Conservation (phyloP, 2,329 filamentous ascomycete species). For the Epichloe typhina region DNA sequence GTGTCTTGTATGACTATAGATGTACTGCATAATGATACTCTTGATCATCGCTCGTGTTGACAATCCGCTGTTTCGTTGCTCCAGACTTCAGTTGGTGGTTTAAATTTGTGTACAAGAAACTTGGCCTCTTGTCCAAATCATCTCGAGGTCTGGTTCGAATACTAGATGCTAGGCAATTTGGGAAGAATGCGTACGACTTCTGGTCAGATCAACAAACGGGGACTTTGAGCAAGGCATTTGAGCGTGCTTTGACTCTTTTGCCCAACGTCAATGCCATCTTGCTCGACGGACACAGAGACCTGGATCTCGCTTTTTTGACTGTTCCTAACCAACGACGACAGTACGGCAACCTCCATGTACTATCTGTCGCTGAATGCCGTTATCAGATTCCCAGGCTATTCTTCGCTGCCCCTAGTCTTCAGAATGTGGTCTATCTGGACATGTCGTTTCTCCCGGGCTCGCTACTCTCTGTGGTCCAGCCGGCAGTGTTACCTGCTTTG, state of each 20-base stretch:
- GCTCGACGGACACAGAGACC: constrained; percentile 32
- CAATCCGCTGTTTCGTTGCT: not conserved
- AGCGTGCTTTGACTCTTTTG: constrained; percentile 24
- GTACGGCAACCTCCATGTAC: constrained; percentile 16
- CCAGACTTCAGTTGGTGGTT: constrained; percentile 37
- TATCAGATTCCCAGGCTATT: constrained; percentile 27
- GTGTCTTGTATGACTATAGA: too few relatives aligned
- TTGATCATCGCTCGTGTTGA: not conserved
- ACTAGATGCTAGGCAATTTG: constrained; percentile 35
- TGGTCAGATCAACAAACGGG: constrained; percentile 24
- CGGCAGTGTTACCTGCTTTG: constrained; percentile 29
- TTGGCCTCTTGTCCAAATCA: constrained; percentile 18
- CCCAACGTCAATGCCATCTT: constrained; percentile 33
- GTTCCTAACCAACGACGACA: constrained; percentile 4
- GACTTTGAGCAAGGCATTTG: constrained; percentile 25
- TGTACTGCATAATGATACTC: not conserved
- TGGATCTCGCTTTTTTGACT: constrained; percentile 27
- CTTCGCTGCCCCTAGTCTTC: constrained; percentile 24
- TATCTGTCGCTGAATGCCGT: constrained; percentile 32
- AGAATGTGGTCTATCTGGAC: constrained; percentile 37
- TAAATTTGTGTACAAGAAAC: constrained; percentile 29
- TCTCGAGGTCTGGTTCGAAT: constrained; percentile 32
- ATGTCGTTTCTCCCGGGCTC: constrained; percentile 36
- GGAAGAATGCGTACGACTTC: constrained; percentile 26
- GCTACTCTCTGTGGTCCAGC: constrained; percentile 21